These are phyloP conservation scores for Solanum corneliomulleri DNA, from an alignment of 257 asterid genomes.

Conservation along the genomic window DNA sequence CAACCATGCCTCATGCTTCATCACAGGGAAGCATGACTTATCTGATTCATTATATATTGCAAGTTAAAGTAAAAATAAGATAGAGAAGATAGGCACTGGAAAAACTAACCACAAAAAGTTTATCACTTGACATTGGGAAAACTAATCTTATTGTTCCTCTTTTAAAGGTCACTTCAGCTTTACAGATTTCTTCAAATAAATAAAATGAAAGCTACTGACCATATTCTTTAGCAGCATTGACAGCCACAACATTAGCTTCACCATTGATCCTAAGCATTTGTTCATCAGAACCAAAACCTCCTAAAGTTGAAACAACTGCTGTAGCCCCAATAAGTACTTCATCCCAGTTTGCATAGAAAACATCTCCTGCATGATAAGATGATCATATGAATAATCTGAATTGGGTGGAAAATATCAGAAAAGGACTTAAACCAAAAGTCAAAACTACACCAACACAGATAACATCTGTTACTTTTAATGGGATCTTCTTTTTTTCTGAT, in stretches of 20 bases:
- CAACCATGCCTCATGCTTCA: background rate
- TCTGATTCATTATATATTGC: background rate
- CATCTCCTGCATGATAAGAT: constrained; percentile 60
- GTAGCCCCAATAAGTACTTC: constrained; percentile 84
- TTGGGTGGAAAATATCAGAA: background rate
- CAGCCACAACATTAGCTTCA: constrained; percentile 90
- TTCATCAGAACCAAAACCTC: constrained; percentile 96
- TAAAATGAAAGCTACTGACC: constrained; percentile 32
- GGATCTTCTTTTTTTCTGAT: background rate
- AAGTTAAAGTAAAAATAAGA: background rate
- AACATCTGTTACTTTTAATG: background rate
- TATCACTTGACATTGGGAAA: background rate
- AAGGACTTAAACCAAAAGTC: background rate
- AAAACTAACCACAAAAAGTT: background rate
- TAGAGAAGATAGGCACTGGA: background rate
- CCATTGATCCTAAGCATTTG: constrained; percentile 97
- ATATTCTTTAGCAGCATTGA: constrained; percentile 80
- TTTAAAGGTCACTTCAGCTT: background rate
- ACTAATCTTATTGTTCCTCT: background rate
- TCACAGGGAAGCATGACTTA: background rate
- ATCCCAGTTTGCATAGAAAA: constrained; percentile 86
- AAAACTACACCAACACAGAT: background rate
- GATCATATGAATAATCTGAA: constrained; percentile 4
- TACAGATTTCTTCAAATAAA: background rate
- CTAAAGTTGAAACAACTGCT: constrained; percentile 87